phyloP scores from a whole-genome alignment of 1,284 basidiomycete species.

The Acaromyces ingoldii region DNA sequence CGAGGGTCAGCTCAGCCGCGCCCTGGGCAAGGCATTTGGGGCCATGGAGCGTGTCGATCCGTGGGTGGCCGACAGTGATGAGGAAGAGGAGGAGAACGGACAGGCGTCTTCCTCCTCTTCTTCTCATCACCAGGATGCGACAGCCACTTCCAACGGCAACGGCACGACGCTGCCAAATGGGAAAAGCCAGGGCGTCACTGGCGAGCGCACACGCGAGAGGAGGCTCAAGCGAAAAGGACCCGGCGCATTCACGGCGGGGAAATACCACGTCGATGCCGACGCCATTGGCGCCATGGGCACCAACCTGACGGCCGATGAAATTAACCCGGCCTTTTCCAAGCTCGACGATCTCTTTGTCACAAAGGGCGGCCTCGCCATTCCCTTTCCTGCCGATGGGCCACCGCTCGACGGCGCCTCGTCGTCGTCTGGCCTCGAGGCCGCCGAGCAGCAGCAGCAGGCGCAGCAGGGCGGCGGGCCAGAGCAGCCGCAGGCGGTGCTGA shows the following conservation, averaged over 20 bases:
- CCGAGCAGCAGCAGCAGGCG: neutral
- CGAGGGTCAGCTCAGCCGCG: constrained; percentile 40
- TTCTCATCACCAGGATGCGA: too few species aligned
- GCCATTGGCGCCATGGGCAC: constrained; percentile 9
- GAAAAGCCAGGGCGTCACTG: neutral
- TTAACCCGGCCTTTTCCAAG: constrained; percentile 38
- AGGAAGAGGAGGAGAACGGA: neutral
- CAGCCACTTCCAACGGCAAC: neutral
- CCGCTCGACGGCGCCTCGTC: neutral
- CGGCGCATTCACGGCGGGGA: neutral
- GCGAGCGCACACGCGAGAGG: neutral
- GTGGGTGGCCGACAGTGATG: too few species aligned
- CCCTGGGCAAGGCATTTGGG: constrained; percentile 44
- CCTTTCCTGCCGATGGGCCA: constrained; percentile 12
- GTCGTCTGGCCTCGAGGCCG: neutral
- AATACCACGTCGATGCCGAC: constrained; percentile 9
- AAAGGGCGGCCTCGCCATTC: constrained; percentile 33
- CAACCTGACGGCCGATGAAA: constrained; percentile 5
- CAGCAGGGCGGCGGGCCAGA: neutral
- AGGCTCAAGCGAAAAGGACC: too few species aligned
- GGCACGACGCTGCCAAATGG: neutral
- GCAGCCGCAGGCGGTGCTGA: constrained; percentile 3
- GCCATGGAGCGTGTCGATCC: constrained; percentile 30
- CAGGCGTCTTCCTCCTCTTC: too few species aligned
- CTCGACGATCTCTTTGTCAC: constrained; percentile 47